A percentile compares a stretch with the other conserved stretches of the same genome.
phyloP scores from a whole-genome alignment of 441 rosid genomes.

The Raphanus hybrid region DNA sequence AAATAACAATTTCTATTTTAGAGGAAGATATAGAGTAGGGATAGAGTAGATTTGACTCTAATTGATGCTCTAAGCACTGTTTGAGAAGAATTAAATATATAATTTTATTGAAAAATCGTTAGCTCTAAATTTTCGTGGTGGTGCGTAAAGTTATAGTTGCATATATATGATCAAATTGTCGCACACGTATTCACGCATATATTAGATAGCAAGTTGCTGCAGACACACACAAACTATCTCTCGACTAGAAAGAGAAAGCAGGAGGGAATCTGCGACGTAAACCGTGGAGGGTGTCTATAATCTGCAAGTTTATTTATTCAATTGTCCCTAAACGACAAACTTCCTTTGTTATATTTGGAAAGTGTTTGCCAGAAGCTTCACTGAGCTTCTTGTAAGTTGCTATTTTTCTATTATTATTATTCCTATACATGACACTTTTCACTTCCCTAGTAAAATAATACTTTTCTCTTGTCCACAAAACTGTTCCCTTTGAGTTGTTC shows the following conservation, averaged over 20 bases:
- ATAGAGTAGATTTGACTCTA: too few species aligned
- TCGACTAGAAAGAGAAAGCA: slow-evolving; percentile 1
- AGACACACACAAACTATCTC: not conserved
- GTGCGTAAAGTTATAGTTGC: not conserved
- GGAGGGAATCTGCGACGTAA: slow-evolving; percentile 26
- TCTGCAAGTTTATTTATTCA: slow-evolving; percentile 34
- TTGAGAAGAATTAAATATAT: too few species aligned
- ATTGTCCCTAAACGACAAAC: slow-evolving; percentile 29
- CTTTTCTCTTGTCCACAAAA: not conserved
- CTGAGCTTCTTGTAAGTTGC: slow-evolving; percentile 38
- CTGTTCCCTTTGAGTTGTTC: slow-evolving; percentile 17
- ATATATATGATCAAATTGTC: slow-evolving; percentile 23
- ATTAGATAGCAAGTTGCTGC: slow-evolving; percentile 9
- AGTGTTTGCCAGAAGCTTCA: slow-evolving; percentile 42
- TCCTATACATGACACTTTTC: slow-evolving; percentile 21
- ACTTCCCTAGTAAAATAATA: slow-evolving; percentile 28
- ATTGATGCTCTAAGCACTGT: too few species aligned
- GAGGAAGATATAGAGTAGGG: too few species aligned
- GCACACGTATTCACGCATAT: not conserved
- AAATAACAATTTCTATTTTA: too few species aligned
- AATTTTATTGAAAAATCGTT: too few species aligned
- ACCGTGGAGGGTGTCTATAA: slow-evolving; percentile 37
- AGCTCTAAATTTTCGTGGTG: not conserved
- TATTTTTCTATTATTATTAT: slow-evolving; percentile 23
- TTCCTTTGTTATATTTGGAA: slow-evolving; percentile 39